These are phyloP conservation scores for Canavalia ensiformis DNA, from an alignment of 306 rosid species.

Conservation along the genomic window DNA sequence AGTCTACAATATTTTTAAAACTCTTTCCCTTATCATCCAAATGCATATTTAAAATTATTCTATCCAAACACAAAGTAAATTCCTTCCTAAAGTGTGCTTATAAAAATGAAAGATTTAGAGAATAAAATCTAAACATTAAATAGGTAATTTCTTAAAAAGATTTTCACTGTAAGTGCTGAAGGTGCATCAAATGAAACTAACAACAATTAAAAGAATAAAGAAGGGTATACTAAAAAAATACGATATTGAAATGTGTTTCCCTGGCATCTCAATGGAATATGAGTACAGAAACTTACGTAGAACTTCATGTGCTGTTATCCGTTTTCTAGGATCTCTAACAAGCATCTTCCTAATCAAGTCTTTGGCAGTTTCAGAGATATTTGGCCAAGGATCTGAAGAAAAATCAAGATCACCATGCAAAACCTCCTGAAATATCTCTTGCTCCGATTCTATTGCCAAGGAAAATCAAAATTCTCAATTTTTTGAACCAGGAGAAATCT, in stretches of 20 bases:
- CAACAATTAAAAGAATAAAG: not conserved
- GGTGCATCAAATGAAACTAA: not conserved
- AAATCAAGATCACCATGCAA: constrained; percentile 79
- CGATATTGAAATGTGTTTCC: not conserved
- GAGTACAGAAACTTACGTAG: constrained; percentile 64
- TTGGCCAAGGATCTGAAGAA: constrained; percentile 86
- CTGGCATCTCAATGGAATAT: not conserved
- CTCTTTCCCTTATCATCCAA: no score
- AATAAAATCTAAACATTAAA: not conserved
- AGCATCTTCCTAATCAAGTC: constrained; percentile 83
- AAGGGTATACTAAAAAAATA: not conserved
- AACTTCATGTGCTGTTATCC: constrained; percentile 79
- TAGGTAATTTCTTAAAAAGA: not conserved
- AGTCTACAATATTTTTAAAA: no score
- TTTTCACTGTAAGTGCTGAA: not conserved
- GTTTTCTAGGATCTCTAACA: constrained; percentile 69
- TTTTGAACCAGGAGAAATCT: not conserved
- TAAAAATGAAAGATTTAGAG: not conserved
- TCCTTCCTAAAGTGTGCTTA: not conserved
- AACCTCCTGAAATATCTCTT: constrained; percentile 70
- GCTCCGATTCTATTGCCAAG: constrained; percentile 65
- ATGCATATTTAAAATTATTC: no score
- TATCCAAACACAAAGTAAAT: not conserved
- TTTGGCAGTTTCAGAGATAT: constrained; percentile 77
- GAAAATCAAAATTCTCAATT: constrained; percentile 15